Evolutionary conservation across 306 rosid species (phyloP).

Genomic region (Alnus rubra): DNA sequence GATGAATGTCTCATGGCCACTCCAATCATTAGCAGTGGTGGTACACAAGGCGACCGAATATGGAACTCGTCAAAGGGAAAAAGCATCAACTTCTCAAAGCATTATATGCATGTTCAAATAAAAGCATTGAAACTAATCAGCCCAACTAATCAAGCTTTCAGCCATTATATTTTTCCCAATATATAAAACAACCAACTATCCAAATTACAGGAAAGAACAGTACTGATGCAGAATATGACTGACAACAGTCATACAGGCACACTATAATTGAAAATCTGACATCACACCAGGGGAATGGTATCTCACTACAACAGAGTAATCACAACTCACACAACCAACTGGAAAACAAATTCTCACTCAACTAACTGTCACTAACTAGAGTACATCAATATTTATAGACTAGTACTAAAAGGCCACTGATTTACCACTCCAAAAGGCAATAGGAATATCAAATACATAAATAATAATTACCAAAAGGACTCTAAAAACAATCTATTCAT

Average conservation of each 20-base stretch:
- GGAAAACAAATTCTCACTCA: too few relatives aligned
- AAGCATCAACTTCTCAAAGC: not conserved
- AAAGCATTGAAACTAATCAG: not conserved
- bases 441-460: not conserved
- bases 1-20: not conserved
- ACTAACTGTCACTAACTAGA: too few relatives aligned
- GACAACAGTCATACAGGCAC: too few relatives aligned
- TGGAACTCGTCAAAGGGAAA: not conserved
- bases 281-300: too few relatives aligned
- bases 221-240: too few relatives aligned
- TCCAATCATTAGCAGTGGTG: not conserved
- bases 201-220: not conserved
- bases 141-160: not conserved
- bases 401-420: not conserved
- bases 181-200: not conserved
- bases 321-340: too few relatives aligned
- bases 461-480: not conserved
- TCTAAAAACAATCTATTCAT: not conserved
- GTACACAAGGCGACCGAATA: not conserved
- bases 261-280: too few relatives aligned
- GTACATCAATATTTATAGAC: too few relatives aligned
- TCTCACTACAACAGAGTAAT: too few relatives aligned
- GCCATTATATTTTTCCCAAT: not conserved
- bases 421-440: not conserved
- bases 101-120: not conserved